Conservation (phyloP, 495 filamentous ascomycete genomes). For the Penicillium mononematosum region DNA sequence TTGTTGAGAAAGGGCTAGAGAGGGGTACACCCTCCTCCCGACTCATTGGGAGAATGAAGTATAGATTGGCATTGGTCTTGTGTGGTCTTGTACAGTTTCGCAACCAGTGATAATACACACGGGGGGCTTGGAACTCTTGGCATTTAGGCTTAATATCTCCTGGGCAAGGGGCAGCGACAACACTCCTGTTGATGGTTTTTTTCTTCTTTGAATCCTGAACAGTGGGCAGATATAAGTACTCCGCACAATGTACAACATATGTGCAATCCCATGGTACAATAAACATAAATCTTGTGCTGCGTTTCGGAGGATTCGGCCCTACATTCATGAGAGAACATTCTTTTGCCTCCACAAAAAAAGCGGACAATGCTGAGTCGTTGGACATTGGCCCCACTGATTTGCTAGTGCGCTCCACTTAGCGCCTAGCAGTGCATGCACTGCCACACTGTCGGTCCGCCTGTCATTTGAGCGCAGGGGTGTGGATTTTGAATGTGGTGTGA, state of each 20-base stretch:
- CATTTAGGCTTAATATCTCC: constrained; percentile 30
- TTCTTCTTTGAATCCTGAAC: not conserved
- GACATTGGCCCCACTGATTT: constrained; percentile 29
- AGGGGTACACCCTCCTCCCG: constrained; percentile 4
- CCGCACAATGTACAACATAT: not conserved
- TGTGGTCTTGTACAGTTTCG: constrained; percentile 5
- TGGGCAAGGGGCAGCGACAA: not conserved
- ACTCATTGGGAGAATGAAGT: constrained; percentile 9
- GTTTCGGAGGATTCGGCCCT: constrained; percentile 18
- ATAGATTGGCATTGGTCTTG: constrained; percentile 13
- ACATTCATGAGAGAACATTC: constrained; percentile 27
- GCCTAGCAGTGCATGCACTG: constrained; percentile 45
- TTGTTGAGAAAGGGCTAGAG: not conserved
- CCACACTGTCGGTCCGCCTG: constrained; percentile 41
- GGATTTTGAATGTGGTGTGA: constrained; percentile 7
- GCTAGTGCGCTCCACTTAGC: constrained; percentile 30
- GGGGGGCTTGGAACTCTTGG: constrained; percentile 28
- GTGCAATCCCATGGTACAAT: not conserved
- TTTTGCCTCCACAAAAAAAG: constrained; percentile 26
- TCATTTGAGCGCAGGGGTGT: constrained; percentile 29
- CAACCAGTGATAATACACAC: constrained; percentile 20
- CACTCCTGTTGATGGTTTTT: not conserved
- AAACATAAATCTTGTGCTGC: constrained; percentile 8
- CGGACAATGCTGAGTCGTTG: constrained; percentile 29
- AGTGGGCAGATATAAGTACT: not conserved